These are phyloP conservation scores for Aphanomyces invadans DNA, from an alignment of 352 stramenopile genomes.

Conservation along the genomic window DNA sequence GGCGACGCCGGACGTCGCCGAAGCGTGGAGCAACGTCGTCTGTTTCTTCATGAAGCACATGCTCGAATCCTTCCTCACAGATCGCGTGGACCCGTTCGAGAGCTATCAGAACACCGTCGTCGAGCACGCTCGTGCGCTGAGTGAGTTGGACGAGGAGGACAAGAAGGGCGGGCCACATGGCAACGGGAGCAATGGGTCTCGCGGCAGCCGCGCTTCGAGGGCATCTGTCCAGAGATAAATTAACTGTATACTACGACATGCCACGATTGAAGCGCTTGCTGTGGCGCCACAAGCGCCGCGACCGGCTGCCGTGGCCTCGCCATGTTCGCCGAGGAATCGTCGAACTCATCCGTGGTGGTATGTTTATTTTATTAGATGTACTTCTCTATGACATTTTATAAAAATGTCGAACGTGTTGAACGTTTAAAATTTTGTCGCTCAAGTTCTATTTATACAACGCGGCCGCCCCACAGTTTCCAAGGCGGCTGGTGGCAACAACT, in stretches of 20 bases:
- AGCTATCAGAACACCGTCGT: constrained; percentile 25
- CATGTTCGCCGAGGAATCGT: too few relatives aligned
- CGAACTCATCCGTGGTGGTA: too few relatives aligned
- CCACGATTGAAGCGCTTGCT: too few relatives aligned
- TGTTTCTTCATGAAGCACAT: constrained; percentile 27
- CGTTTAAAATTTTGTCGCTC: too few relatives aligned
- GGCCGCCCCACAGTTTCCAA: not conserved
- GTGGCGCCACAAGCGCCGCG: too few relatives aligned
- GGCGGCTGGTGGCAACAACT: not conserved
- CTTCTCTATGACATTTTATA: too few relatives aligned
- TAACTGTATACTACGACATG: too few relatives aligned
- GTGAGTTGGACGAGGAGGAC: constrained; percentile 21
- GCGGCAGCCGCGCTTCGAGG: constrained; percentile 1
- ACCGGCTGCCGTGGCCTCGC: too few relatives aligned
- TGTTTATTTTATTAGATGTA: too few relatives aligned
- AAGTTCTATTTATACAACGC: not conserved
- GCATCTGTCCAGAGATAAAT: constrained; percentile 10
- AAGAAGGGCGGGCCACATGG: not conserved
- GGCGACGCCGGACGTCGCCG: constrained; percentile 21
- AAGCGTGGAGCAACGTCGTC: constrained; percentile 23
- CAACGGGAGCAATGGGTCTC: not conserved
- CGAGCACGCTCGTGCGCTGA: constrained; percentile 18
- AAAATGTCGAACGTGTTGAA: too few relatives aligned
- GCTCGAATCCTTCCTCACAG: constrained; percentile 23
- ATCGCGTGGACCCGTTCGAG: constrained; percentile 22